These are phyloP conservation scores for Maudiozyma humilis DNA, from an alignment of 1,139 yeast genomes.

Conservation along the genomic window DNA sequence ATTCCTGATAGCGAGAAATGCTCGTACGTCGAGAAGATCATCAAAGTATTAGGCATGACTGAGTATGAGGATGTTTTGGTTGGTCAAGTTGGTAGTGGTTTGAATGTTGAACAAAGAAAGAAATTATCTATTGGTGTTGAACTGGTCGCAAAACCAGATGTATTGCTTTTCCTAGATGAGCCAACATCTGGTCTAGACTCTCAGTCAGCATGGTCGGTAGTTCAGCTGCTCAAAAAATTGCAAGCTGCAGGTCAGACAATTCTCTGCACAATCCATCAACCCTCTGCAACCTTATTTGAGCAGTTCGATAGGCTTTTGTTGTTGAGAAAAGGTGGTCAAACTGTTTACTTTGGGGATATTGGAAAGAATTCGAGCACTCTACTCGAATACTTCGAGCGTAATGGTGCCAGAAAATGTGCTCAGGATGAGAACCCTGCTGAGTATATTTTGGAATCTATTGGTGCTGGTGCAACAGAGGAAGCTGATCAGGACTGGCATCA, in stretches of 20 bases:
- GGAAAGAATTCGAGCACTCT: constrained; percentile 43
- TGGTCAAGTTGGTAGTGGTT: constrained; percentile 45
- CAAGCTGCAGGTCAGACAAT: constrained; percentile 49
- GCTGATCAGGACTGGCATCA: constrained; percentile 42
- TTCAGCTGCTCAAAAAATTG: constrained; percentile 38
- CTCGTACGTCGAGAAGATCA: constrained; percentile 44
- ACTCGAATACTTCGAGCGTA: constrained; percentile 42
- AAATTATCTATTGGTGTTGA: constrained; percentile 53
- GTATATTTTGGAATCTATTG: constrained; percentile 51
- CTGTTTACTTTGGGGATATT: constrained; percentile 54
- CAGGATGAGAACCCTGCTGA: constrained; percentile 48
- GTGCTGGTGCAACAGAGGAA: constrained; percentile 50
- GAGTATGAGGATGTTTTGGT: constrained; percentile 50
- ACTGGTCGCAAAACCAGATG: constrained; percentile 44
- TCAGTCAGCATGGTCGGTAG: constrained; percentile 47
- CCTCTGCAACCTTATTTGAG: constrained; percentile 48
- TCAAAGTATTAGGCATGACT: constrained; percentile 43
- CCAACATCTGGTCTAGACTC: constrained; percentile 50
- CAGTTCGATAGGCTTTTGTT: constrained; percentile 40
- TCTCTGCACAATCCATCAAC: constrained; percentile 51
- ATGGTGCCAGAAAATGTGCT: constrained; percentile 48
- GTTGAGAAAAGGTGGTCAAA: constrained; percentile 45
- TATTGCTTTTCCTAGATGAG: constrained; percentile 44
- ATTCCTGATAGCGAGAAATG: constrained; percentile 43
- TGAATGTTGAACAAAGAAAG: constrained; percentile 56